Conservation (phyloP, 2,329 filamentous ascomycete genomes). For the Thelonectria rubi region DNA sequence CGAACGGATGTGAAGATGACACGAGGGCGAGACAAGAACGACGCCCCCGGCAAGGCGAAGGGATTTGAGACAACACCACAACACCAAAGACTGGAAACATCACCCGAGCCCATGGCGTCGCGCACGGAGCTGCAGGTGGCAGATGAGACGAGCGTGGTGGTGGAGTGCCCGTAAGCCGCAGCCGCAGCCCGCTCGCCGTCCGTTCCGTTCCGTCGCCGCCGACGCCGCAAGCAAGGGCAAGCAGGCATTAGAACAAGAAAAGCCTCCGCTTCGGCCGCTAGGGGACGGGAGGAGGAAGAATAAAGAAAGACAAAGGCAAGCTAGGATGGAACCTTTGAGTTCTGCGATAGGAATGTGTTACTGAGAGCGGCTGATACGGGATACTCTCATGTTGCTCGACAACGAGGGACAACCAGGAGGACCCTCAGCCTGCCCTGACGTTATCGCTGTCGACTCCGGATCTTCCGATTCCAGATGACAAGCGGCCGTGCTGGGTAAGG, state of each 20-base stretch:
- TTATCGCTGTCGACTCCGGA: slow-evolving; percentile 8
- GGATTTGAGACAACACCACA: neutral
- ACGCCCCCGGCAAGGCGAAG: no score
- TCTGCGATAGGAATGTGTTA: neutral
- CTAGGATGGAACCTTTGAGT: neutral
- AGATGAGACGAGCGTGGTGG: neutral
- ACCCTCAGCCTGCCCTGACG: slow-evolving; percentile 12
- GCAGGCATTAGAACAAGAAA: neutral
- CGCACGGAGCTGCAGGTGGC: neutral
- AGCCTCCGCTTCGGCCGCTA: slow-evolving; percentile 18
- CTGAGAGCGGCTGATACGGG: neutral
- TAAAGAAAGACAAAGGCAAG: neutral
- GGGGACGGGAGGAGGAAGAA: neutral
- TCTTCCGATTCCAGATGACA: neutral
- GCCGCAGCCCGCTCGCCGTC: slow-evolving; percentile 1
- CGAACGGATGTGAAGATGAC: neutral
- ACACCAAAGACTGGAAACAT: neutral
- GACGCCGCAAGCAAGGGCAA: neutral
- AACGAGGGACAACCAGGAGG: neutral
- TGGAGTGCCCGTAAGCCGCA: slow-evolving; percentile 1
- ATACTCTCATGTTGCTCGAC: no score
- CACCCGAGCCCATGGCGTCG: neutral
- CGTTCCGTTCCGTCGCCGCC: slow-evolving; percentile 2
- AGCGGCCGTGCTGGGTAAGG: no score
- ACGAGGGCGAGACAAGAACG: neutral